phyloP scores from a whole-genome alignment of 83 land plant species.

The Larix sibirica region DNA sequence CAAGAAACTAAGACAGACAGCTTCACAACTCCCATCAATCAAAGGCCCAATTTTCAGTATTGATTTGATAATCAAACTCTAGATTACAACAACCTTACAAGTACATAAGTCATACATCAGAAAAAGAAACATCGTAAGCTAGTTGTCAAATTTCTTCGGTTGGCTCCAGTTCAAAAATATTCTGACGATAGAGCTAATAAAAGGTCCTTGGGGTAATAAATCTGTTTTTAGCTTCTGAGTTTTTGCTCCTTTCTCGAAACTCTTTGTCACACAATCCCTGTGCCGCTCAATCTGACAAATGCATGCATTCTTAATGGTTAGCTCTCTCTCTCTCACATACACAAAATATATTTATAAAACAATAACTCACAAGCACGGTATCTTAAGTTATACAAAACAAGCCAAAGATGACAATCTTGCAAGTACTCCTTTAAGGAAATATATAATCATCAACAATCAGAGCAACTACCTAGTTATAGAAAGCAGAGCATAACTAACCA shows the following conservation, averaged over 20 bases:
- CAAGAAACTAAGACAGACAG: neutral
- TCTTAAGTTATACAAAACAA: neutral
- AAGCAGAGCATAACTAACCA: neutral
- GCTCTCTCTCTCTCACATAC: neutral
- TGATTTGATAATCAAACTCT: neutral
- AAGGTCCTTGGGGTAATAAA: conserved; percentile 10
- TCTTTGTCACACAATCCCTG: neutral
- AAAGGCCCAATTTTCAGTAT: neutral
- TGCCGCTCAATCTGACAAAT: conserved; percentile 1
- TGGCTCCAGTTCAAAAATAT: conserved; percentile 10
- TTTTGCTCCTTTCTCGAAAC: conserved; percentile 6
- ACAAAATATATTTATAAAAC: neutral
- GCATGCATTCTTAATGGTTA: neutral
- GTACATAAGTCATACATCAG: neutral
- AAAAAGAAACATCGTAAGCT: neutral
- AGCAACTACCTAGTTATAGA: neutral
- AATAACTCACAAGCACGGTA: neutral
- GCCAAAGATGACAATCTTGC: neutral
- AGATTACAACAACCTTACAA: neutral
- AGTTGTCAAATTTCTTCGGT: conserved; percentile 10
- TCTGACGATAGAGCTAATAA: conserved; percentile 8
- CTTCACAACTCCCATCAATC: neutral
- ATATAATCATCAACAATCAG: neutral
- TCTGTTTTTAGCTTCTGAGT: neutral
- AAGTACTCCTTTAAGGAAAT: neutral